A percentile compares a stretch with the other conserved stretches of the same genome.
phyloP scores from a whole-genome alignment of 129 eudicot genomes.

The Deinandra increscens region DNA sequence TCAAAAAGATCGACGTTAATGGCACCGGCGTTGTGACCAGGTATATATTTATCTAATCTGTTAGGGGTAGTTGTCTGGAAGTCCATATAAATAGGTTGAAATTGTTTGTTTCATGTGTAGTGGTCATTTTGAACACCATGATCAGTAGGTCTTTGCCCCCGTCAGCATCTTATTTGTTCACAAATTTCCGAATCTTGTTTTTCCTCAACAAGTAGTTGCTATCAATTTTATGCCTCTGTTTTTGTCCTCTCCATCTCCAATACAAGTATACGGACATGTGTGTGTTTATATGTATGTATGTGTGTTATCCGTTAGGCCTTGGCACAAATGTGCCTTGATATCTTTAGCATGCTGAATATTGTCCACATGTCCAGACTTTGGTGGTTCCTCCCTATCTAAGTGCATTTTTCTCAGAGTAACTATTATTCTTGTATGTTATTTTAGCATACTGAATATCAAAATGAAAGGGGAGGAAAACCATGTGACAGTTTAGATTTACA shows the following conservation, averaged over 20 bases:
- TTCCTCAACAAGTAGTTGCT: background rate
- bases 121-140: background rate
- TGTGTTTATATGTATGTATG: background rate
- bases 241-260: background rate
- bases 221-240: background rate
- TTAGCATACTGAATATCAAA: background rate
- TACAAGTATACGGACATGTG: background rate
- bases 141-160: background rate
- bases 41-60: constrained; percentile 27
- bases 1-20: constrained; percentile 58
- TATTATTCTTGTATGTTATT: background rate
- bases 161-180: background rate
- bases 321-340: background rate
- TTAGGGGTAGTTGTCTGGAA: background rate
- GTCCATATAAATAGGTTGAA: background rate
- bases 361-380: background rate
- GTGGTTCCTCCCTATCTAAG: background rate
- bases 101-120: background rate
- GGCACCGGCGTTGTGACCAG: constrained; percentile 68
- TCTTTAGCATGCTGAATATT: background rate
- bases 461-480: background rate
- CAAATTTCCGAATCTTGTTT: background rate
- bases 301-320: background rate
- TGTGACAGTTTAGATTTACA: background rate
- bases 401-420: background rate